These are phyloP conservation scores for Termitomyces sp. DNA, from an alignment of 768 basidiomycete genomes.

Conservation along the genomic window DNA sequence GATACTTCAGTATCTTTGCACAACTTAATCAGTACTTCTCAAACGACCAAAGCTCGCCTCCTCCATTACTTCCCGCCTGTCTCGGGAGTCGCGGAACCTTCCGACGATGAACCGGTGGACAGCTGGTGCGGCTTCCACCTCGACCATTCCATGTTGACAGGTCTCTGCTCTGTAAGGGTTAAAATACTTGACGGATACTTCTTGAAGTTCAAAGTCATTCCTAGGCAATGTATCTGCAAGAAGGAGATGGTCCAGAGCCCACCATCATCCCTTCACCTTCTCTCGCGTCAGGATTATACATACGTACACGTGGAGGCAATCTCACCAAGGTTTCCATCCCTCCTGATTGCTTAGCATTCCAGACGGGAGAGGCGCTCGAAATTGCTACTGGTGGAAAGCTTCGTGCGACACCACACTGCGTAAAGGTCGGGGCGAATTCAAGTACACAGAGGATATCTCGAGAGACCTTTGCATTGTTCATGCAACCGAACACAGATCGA, in stretches of 20 bases:
- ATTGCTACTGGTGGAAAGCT: constrained; percentile 78
- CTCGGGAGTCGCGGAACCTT: constrained; percentile 26
- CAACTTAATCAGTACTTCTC: constrained; percentile 66
- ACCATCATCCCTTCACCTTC: constrained; percentile 61
- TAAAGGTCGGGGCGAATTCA: constrained; percentile 58
- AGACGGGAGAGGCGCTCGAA: constrained; percentile 94
- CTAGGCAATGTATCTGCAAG: constrained; percentile 76
- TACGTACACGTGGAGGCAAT: constrained; percentile 75
- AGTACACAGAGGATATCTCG: constrained; percentile 52
- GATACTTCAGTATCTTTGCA: constrained; percentile 68
- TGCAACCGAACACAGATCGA: constrained; percentile 85
- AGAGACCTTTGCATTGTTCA: constrained; percentile 87
- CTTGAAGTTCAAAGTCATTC: neutral
- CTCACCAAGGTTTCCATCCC: constrained; percentile 87
- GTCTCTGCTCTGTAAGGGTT: constrained; percentile 73
- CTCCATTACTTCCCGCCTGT: constrained; percentile 92
- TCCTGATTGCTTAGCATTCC: constrained; percentile 81
- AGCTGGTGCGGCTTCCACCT: constrained; percentile 95
- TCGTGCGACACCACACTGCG: constrained; percentile 93
- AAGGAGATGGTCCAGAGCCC: constrained; percentile 34
- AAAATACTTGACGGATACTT: neutral
- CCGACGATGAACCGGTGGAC: constrained; percentile 66
- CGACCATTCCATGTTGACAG: constrained; percentile 89
- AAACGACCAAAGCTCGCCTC: constrained; percentile 87
- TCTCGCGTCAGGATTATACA: constrained; percentile 81